Evolutionary conservation across 495 filamentous ascomycete genomes (phyloP), one percentile per base, ranked within the genome.

Genomic region (Tuber umbilicatum): DNA sequence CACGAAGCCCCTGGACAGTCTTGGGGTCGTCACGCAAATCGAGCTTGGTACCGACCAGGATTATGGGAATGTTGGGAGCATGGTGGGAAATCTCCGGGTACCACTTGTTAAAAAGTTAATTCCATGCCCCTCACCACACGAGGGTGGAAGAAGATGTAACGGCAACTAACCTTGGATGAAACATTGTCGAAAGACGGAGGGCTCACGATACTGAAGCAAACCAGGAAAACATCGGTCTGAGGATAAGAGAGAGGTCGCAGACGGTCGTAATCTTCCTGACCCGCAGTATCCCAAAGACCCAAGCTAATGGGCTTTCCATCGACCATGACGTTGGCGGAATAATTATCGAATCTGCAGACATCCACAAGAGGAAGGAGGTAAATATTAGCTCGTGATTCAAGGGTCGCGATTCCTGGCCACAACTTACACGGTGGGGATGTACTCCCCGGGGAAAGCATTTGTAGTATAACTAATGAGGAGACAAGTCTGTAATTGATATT

Each of bases 381-480:
- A 47, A 69, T 73, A 47, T 37, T 69, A 37, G 72, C 14, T 17
- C 42, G 67, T 27, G 69, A 74, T 74, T 31, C 27, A 19, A 35
- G 55, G 6, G 16, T 35, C 3, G 0, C 73, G 64, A 37, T 45
- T 71, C 72, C 74, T n/a, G 31, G 74, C 68, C 70, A 69, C 69
- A 71, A 90, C 92, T 87, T 86, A 98, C 94, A 98, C 96, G 75
- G 95, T 99, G 79, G 95, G 95, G 83, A 99, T 97, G 83, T 99
- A 99, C 87, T 99, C 95, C 78, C 95, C 95, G 23, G 95, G 95
- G 84, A 99, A 99, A 60, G 95, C 95, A 87, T 99, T 99, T 70
- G 95, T 99, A 55, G 95, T 98, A 84, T 98, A 98, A 31, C 95
- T 98, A 83, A 99, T 99, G 79, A 99, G 91, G 73, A 99, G 91